Evolutionary conservation across 106 monocot species (phyloP).

Genomic region (Allium sativum): DNA sequence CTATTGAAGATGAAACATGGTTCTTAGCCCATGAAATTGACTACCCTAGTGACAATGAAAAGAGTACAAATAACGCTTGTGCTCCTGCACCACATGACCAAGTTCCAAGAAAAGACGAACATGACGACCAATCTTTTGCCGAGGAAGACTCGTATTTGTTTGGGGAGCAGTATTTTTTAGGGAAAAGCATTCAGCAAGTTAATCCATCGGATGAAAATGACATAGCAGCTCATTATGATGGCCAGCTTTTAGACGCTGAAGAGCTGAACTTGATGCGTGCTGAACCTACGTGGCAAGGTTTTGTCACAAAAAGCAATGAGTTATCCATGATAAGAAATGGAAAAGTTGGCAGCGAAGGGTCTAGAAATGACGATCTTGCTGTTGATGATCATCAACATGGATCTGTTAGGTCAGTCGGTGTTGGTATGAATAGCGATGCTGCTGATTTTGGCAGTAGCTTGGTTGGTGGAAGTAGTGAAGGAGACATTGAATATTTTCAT

Average conservation of each 20-base stretch:
- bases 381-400: conserved; percentile 79
- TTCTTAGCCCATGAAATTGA: conserved; percentile 99
- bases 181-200: conserved; percentile 40
- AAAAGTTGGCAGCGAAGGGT: conserved; percentile 25
- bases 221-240: conserved; percentile 72
- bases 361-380: conserved; percentile 42
- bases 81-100: conserved; percentile 16
- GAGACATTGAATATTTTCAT: conserved; percentile 63
- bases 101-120: conserved; percentile 52
- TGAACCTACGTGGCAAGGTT: conserved; percentile 89
- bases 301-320: conserved; percentile 71
- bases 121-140: conserved; percentile 69
- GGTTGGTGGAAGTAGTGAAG: conserved; percentile 82
- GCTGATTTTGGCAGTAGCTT: conserved; percentile 92
- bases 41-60: conserved; percentile 98
- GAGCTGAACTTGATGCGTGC: conserved; percentile 77
- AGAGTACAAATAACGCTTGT: conserved; percentile 31
- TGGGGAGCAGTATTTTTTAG: conserved; percentile 65
- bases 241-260: conserved; percentile 17
- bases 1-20: conserved; percentile 99
- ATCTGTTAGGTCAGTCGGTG: conserved; percentile 94
- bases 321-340: conserved; percentile 57
- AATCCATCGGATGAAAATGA: conserved; percentile 44
- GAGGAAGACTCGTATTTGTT: conserved; percentile 92
- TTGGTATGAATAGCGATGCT: conserved; percentile 86